Evolutionary conservation across 2,329 filamentous ascomycete species (phyloP), one percentile per base, ranked within the genome.

Genomic region (Alternaria sp.): DNA sequence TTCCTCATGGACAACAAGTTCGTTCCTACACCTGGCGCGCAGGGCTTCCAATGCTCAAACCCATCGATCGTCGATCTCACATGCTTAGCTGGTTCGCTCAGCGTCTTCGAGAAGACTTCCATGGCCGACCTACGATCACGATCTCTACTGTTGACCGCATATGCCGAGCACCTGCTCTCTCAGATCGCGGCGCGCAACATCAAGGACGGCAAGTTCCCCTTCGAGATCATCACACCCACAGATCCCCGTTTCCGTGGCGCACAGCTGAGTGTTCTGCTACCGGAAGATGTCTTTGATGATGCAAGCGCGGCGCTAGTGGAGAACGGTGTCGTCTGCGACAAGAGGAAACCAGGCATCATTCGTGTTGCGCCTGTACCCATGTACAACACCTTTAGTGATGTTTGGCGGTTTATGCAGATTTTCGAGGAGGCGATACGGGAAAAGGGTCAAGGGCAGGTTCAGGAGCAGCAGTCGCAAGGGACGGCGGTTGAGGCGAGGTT

Each of bases 1-100:
- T 96, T 97, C 83, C 85, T 89, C 67, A 97, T 97, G 93, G 89
- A 90, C 65, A 95, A 93, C 79, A 84, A 82, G 79, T 97, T 96
- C 80, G 83, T 88, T 44, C 93, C 93, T 3, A 91, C 91, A 7
- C 83, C 87, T 2, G 93, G 93, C 47, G 93, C 93, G 0, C 88
- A 86, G 32, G 93, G 93, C 3, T 97, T 88, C 81, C 92, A 96
- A 79, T 79, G 94, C 25, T 93, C 90, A n/a, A 97, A 97, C 76
- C 93, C 91, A 4, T 92, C 88, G 0, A 91, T 89, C 19, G 84
- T 95, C 6, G 93, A 96, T 70, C 84, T 94, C n/a, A 91, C 90
- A n/a, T 88, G 89, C 25, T 83, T 97, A 2, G 83, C 88, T 3
- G 92, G 88, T 0, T 89, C 91, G 1, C 83, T 97, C 5, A 88